These are phyloP conservation scores for Myochromella boudieri DNA, from an alignment of 768 basidiomycete genomes.

Conservation along the genomic window DNA sequence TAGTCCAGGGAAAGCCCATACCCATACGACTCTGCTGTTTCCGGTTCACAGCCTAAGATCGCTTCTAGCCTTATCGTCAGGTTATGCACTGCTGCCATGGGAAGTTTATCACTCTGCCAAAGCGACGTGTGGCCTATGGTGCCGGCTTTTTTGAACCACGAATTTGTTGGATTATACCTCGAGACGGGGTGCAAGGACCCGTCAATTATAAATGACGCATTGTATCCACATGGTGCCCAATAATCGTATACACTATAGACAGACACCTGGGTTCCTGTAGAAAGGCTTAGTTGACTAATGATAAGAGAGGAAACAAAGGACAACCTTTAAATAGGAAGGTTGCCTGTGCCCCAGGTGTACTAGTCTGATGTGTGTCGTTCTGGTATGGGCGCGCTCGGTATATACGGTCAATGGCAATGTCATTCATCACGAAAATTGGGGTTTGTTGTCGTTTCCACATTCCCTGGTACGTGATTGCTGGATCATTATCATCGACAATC, in stretches of 20 bases:
- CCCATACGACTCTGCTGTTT: too few relatives aligned
- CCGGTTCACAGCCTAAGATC: too few relatives aligned
- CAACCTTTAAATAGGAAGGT: conserved; percentile 4
- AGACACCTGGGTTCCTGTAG: conserved; percentile 2
- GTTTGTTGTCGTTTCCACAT: not conserved
- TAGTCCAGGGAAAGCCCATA: too few relatives aligned
- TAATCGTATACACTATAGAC: not conserved
- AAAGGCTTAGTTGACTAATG: not conserved
- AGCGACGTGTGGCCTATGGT: not conserved
- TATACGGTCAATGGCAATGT: not conserved
- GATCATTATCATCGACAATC: conserved; percentile 4
- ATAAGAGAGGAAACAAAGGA: not conserved
- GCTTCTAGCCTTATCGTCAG: too few relatives aligned
- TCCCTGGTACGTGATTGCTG: not conserved
- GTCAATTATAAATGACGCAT: too few relatives aligned
- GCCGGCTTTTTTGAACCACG: not conserved
- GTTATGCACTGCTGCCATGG: too few relatives aligned
- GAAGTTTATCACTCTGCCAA: too few relatives aligned
- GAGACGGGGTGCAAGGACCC: too few relatives aligned
- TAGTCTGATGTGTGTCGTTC: conserved; percentile 1
- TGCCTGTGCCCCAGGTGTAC: not conserved
- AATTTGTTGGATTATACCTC: too few relatives aligned
- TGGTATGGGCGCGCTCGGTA: too few relatives aligned
- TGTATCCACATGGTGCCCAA: not conserved
- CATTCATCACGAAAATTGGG: not conserved